Evolutionary conservation across 352 stramenopile genomes (phyloP), one percentile per base, ranked within the genome.

Genomic region (Phytophthora pluvialis): DNA sequence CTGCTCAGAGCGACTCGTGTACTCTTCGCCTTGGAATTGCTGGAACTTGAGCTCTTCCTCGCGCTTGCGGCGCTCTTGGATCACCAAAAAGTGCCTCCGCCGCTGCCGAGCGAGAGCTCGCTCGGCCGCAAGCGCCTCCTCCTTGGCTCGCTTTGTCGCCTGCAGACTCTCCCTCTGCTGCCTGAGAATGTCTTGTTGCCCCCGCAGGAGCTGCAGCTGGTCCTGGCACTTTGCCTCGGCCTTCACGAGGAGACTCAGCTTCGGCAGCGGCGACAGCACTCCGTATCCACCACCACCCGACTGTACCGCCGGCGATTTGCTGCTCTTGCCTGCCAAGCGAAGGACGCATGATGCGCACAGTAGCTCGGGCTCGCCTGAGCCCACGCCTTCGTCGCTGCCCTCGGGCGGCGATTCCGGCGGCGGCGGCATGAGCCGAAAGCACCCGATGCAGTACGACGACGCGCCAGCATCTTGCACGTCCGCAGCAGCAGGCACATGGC

Each of bases 141-240:
- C 53, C 47, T 88, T 69, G 3, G 69, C 43, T 18, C 52, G 64
- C 40, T 83, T 86, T 5, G 67, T 73, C 8, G 60, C 64, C 32
- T 73, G 50, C 0, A 90, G 70, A 44, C 81, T 71, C 28, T 88
- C 49, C 26, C 73, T 73, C 44, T 84, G 81, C 16, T 75, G 72
- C 0, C n/a, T 62, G 5, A 90, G 76, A 25, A 81, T 33, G 31
- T 80, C 68, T 47, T 84, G 77, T 38, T 86, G 77, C 31, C 64
- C 55, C 1, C 72, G 62, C 10, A 90, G 59, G n/a, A 81, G 26
- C 43, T 76, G 49, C 5, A 90, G 53, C 51, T 90, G 81, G 16
- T 78, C 69, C 21, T 86, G 73, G 39, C 80, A 86, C 57, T 82
- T 81, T 25, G 75, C 78, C 44, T 90, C 77, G 2, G 72, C 79